Conservation (phyloP, 2,329 filamentous ascomycete genomes). For the Apiospora koreana region DNA sequence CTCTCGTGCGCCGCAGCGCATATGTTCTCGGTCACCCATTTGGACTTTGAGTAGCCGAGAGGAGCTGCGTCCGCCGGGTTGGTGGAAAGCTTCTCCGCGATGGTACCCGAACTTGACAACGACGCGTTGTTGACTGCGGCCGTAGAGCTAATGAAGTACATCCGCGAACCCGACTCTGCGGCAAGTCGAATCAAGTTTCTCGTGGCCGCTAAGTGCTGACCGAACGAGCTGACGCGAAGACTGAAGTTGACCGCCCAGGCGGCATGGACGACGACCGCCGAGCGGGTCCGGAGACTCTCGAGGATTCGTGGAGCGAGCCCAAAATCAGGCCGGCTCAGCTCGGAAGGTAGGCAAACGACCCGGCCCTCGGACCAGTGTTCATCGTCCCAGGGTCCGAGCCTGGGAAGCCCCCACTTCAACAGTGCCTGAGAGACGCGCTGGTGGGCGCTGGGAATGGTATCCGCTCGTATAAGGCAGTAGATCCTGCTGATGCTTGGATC, state of each 20-base stretch:
- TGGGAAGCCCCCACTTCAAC: slow-evolving; percentile 24
- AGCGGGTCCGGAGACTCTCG: slow-evolving; percentile 39
- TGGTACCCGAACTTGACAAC: slow-evolving; percentile 15
- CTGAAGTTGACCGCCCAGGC: slow-evolving; percentile 69
- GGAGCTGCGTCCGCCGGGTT: slow-evolving; percentile 44
- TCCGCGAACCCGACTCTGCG: slow-evolving; percentile 16
- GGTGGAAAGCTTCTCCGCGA: slow-evolving; percentile 43
- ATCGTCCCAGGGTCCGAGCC: slow-evolving; percentile 23
- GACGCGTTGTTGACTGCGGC: slow-evolving; percentile 18
- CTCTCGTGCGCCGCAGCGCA: slow-evolving; percentile 40
- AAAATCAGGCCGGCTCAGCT: slow-evolving; percentile 47
- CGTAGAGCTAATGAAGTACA: slow-evolving; percentile 30
- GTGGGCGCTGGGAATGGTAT: slow-evolving; percentile 39
- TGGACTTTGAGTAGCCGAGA: slow-evolving; percentile 57
- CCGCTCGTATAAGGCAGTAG: slow-evolving; percentile 58
- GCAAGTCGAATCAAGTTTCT: slow-evolving; percentile 50
- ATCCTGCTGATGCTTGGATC: slow-evolving; percentile 42
- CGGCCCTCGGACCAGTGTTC: slow-evolving; percentile 31
- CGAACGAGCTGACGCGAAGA: slow-evolving; percentile 55
- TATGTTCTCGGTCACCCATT: slow-evolving; percentile 60
- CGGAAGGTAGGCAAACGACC: slow-evolving; percentile 47
- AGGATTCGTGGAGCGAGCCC: slow-evolving; percentile 47
- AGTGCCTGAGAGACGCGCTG: slow-evolving; percentile 47
- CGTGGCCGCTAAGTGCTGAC: slow-evolving; percentile 50
- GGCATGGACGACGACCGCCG: slow-evolving; percentile 59